These are phyloP conservation scores for Tylopilus intermedius DNA, from an alignment of 768 basidiomycete species.

Conservation along the genomic window DNA sequence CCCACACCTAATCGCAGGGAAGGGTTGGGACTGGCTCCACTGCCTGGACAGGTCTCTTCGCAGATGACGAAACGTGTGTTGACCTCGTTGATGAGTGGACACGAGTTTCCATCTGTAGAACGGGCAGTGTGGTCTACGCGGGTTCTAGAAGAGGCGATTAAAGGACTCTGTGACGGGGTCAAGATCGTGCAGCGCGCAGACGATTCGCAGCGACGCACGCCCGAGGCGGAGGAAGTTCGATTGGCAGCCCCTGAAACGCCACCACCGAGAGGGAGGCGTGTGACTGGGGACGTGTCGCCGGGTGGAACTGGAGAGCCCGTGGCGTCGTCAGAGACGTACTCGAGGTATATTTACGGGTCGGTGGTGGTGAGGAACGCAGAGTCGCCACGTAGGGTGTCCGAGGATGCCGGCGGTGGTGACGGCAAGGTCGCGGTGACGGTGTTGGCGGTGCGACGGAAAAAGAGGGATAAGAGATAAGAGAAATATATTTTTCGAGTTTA, in stretches of 20 bases:
- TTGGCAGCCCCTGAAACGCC: constrained; percentile 44
- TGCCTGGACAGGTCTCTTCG: constrained; percentile 57
- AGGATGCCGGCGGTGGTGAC: not conserved
- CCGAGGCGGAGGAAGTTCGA: constrained; percentile 32
- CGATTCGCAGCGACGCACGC: constrained; percentile 35
- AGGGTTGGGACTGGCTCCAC: constrained; percentile 43
- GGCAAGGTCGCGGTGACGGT: constrained; percentile 42
- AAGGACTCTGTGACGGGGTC: constrained; percentile 68
- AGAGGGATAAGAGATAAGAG: constrained; percentile 19
- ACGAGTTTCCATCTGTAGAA: constrained; percentile 71
- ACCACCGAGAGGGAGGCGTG: constrained; percentile 32
- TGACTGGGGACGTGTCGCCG: constrained; percentile 48
- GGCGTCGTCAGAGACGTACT: constrained; percentile 56
- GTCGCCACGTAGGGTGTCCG: constrained; percentile 22
- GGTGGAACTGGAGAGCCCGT: constrained; percentile 67
- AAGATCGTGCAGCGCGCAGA: constrained; percentile 22
- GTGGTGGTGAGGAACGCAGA: constrained; percentile 47
- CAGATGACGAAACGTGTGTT: constrained; percentile 69
- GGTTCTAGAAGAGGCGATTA: constrained; percentile 62
- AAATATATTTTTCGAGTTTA: no score
- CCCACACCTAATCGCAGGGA: constrained; percentile 21
- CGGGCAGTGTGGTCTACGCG: constrained; percentile 65
- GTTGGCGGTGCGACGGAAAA: constrained; percentile 57
- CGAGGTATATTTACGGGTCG: constrained; percentile 56
- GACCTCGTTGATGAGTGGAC: constrained; percentile 60